These are phyloP conservation scores for Pholiota molesta DNA, from an alignment of 768 basidiomycete genomes.

Conservation along the genomic window DNA sequence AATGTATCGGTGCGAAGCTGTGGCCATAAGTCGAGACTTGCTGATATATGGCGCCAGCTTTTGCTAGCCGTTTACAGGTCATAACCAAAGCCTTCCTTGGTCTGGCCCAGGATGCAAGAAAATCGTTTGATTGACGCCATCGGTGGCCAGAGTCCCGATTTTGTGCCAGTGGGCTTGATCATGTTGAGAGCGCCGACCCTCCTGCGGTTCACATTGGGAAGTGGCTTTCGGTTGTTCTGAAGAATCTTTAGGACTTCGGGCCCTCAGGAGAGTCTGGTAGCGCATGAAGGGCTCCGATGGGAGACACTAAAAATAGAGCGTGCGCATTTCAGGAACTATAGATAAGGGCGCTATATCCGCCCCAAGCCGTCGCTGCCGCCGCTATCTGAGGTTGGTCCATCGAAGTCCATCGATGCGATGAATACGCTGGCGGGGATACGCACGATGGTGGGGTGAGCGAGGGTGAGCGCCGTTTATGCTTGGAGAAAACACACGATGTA, in stretches of 20 bases:
- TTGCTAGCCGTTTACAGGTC: too few species aligned
- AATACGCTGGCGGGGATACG: not conserved
- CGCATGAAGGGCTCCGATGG: not conserved
- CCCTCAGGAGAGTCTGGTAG: not conserved
- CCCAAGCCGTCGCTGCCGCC: not conserved
- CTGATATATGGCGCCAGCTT: not conserved
- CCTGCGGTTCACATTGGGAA: not conserved
- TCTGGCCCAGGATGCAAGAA: too few species aligned
- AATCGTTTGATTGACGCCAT: too few species aligned
- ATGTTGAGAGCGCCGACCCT: not conserved
- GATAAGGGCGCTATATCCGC: not conserved
- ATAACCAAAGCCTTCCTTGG: too few species aligned
- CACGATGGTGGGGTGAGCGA: not conserved
- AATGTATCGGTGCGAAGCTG: too few species aligned
- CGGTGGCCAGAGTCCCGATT: not conserved
- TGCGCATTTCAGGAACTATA: not conserved
- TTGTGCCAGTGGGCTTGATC: not conserved
- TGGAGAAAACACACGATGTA: conserved; percentile 1
- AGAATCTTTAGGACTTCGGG: not conserved
- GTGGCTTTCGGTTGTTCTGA: not conserved
- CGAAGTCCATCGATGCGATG: too few species aligned
- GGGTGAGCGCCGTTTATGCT: not conserved
- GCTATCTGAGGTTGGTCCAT: too few species aligned
- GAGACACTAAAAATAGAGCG: not conserved
- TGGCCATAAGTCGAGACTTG: not conserved